Evolutionary conservation across 1,284 basidiomycete species (phyloP).

Genomic region (Melampsora americana): DNA sequence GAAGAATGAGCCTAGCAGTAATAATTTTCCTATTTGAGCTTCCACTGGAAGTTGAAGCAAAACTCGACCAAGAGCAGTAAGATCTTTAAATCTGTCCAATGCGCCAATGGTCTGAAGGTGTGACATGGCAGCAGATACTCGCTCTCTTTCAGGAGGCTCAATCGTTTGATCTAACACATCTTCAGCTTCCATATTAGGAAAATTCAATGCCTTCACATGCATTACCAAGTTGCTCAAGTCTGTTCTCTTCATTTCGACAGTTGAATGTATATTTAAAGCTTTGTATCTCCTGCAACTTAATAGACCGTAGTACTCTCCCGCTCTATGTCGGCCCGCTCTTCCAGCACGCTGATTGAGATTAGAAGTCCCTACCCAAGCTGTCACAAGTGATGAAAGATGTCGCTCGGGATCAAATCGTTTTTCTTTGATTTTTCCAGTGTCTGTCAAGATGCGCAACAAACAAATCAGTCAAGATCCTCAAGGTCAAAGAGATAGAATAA

Average conservation of each 20-base stretch:
- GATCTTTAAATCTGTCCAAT: constrained; percentile 69
- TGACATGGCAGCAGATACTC: constrained; percentile 76
- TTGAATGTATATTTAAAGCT: constrained; percentile 73
- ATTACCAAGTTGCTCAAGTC: constrained; percentile 76
- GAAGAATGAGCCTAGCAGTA: constrained; percentile 88
- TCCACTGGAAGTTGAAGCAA: constrained; percentile 86
- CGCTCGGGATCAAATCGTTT: constrained; percentile 86
- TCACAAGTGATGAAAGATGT: constrained; percentile 79
- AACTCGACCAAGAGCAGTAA: constrained; percentile 83
- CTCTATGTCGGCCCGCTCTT: constrained; percentile 84
- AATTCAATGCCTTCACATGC: constrained; percentile 95
- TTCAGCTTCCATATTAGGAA: constrained; percentile 80
- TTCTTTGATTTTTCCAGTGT: constrained; percentile 84
- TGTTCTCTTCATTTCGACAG: constrained; percentile 87
- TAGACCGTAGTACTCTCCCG: constrained; percentile 88
- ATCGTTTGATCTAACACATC: constrained; percentile 81
- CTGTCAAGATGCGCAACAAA: constrained; percentile 52
- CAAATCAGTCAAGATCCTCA: neutral
- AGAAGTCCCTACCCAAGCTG: constrained; percentile 87
- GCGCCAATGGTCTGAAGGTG: constrained; percentile 83
- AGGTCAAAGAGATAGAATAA: neutral
- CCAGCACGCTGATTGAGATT: constrained; percentile 91
- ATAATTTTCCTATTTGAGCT: constrained; percentile 81
- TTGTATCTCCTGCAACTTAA: constrained; percentile 67
- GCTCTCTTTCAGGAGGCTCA: constrained; percentile 78